Evolutionary conservation across 768 basidiomycete genomes (phyloP), one percentile per base, ranked within the genome.

Genomic region (Podaxis carcinomalis): DNA sequence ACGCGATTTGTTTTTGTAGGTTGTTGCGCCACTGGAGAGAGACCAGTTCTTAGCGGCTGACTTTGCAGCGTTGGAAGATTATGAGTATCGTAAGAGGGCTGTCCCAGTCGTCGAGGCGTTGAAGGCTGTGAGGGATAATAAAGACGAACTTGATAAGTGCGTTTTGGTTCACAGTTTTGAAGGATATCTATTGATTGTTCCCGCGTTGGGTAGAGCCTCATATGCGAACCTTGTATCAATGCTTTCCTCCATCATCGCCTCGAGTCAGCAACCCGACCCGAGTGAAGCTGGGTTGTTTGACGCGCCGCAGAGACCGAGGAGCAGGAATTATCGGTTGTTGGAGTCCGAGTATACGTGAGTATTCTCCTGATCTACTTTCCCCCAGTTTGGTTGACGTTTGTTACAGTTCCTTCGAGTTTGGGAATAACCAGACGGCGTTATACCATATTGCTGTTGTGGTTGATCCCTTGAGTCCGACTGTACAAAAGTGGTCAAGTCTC

Each of bases 401-500:
- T 37, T 56, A 28, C 64, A 94, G 93, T 6, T 77, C 84, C 14
- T 89, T 95, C 68, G 72, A 81, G 36, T 75, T 85, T 40, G 95
- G 95, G 4, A 80, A 93, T 64, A 80, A 83, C 19, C 69, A 78
- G 1, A 85, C 82, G 0, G 89, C 95, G 0, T 66, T 89, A 40
- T 84, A 86, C 66, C 86, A 87, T 55, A 73, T 97, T 42, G 85
- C 82, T 2, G 81, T 90, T 9, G 71, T 98, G 5, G 62, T 98
- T 6, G 93, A 98, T 69, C 95, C 96, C 0, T 69, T 97, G 28
- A 93, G 89, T 52, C 90, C 93, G 68, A 74, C 79, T 4, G 92
- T 90, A 2, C 95, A 98, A 70, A 88, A 87, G 65, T 97, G 93
- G 89, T 84, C 92, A 1, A 83, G 88, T 59, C 68, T 98, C 42